Evolutionary conservation across 2,329 filamentous ascomycete genomes (phyloP).

Genomic region (Annulohypoxylon truncatum): DNA sequence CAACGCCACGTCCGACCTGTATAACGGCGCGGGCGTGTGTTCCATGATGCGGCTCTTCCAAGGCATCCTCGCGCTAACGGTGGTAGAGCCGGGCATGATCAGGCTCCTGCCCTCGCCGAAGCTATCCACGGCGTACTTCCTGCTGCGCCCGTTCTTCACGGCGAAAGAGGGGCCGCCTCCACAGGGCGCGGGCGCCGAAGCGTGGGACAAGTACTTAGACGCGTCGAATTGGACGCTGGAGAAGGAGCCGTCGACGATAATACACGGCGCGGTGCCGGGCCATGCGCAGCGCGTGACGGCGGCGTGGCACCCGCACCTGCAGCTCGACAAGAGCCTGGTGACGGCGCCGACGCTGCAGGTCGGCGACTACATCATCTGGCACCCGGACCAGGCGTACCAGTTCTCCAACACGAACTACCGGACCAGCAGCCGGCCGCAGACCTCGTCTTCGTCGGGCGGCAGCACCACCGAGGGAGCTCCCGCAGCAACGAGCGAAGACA

Average conservation of each 20-base stretch:
- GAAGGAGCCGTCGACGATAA: constrained; percentile 64
- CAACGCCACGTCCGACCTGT: constrained; percentile 65
- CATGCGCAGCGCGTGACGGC: constrained; percentile 69
- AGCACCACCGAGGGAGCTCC: not conserved
- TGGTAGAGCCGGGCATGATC: constrained; percentile 61
- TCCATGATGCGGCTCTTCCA: constrained; percentile 71
- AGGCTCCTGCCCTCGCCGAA: constrained; percentile 61
- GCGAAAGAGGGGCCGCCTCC: constrained; percentile 58
- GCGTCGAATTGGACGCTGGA: constrained; percentile 57
- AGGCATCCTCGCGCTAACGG: constrained; percentile 65
- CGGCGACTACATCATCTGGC: constrained; percentile 70
- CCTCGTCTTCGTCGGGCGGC: constrained; percentile 23
- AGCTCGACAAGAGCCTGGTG: constrained; percentile 64
- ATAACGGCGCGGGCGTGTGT: constrained; percentile 68
- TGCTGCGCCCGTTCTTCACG: constrained; percentile 65
- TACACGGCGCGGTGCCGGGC: constrained; percentile 68
- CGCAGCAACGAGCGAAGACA: not conserved
- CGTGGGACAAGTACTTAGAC: constrained; percentile 64
- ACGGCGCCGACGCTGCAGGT: constrained; percentile 66
- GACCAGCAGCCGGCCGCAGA: constrained; percentile 49
- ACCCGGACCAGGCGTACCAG: constrained; percentile 68
- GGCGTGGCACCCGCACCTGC: constrained; percentile 67
- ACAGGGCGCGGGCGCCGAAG: constrained; percentile 39
- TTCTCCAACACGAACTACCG: constrained; percentile 56
- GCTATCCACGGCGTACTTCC: constrained; percentile 60